phyloP scores from a whole-genome alignment of 331 rosid genomes.

The Saraca asoca region DNA sequence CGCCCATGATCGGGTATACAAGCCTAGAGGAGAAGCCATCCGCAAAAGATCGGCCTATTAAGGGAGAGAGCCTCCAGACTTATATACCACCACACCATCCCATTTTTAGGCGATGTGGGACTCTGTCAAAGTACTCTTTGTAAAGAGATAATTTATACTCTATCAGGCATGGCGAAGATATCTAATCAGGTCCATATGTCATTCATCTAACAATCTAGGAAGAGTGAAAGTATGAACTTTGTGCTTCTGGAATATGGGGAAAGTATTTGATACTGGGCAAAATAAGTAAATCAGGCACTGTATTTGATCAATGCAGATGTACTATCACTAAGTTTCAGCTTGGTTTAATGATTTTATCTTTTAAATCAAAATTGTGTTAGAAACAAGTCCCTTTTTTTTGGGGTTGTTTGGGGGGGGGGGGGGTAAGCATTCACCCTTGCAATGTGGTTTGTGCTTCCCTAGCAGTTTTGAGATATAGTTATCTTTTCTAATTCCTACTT shows the following conservation, averaged over 20 bases:
- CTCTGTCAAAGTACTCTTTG: too few species aligned
- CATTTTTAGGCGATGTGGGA: too few species aligned
- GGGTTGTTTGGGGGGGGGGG: neutral
- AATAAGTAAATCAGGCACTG: neutral
- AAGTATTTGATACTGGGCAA: neutral
- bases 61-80: too few species aligned
- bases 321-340: neutral
- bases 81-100: too few species aligned
- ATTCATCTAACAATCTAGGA: too few species aligned
- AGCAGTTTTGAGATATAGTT: conserved; percentile 4
- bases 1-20: too few species aligned
- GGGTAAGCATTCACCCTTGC: neutral
- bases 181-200: too few species aligned
- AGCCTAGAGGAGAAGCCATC: too few species aligned
- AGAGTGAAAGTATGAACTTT: neutral
- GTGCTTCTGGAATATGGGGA: conserved; percentile 1
- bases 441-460: conserved; percentile 15
- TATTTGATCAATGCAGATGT: neutral
- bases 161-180: too few species aligned
- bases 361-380: neutral
- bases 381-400: neutral
- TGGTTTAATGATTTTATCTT: neutral
- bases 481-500: conserved; percentile 13
- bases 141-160: too few species aligned
- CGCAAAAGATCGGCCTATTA: too few species aligned